Evolutionary conservation across 2,329 filamentous ascomycete species (phyloP).

Genomic region (Pyrenochaeta sp.): DNA sequence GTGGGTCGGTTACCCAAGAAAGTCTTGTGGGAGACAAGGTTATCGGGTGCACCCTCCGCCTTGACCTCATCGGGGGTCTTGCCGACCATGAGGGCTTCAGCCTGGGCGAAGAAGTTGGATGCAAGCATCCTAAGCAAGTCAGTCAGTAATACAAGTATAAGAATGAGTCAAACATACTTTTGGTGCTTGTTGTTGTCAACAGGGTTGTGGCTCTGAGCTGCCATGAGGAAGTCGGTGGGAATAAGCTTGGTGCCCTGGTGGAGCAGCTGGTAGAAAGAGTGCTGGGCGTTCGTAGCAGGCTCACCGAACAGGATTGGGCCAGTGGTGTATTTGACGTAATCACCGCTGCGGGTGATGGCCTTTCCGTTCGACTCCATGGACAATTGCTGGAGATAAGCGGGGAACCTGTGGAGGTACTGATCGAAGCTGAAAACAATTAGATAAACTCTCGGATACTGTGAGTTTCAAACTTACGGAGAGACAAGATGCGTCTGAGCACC

Average conservation of each 20-base stretch:
- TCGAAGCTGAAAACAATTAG: slow-evolving; percentile 72
- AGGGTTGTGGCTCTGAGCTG: slow-evolving; percentile 96
- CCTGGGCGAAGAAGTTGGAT: slow-evolving; percentile 90
- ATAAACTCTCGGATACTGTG: neutral
- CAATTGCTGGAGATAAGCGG: slow-evolving; percentile 97
- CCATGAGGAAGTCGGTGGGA: slow-evolving; percentile 96
- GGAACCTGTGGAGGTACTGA: slow-evolving; percentile 99
- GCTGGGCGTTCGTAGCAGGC: slow-evolving; percentile 98
- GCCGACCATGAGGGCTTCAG: slow-evolving; percentile 89
- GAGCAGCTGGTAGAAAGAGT: slow-evolving; percentile 99
- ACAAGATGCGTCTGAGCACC: slow-evolving; percentile 97
- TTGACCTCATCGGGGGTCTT: slow-evolving; percentile 84
- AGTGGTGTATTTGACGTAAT: slow-evolving; percentile 96
- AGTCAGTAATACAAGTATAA: slow-evolving; percentile 13
- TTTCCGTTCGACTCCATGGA: slow-evolving; percentile 99
- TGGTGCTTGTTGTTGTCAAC: slow-evolving; percentile 93
- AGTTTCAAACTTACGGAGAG: slow-evolving; percentile 74
- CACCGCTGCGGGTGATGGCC: slow-evolving; percentile 86
- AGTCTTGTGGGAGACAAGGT: slow-evolving; percentile 96
- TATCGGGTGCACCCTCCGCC: slow-evolving; percentile 75
- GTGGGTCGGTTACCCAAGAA: slow-evolving; percentile 98
- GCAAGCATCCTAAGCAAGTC: slow-evolving; percentile 73
- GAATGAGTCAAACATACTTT: slow-evolving; percentile 58
- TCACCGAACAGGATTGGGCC: slow-evolving; percentile 96
- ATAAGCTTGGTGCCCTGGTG: slow-evolving; percentile 99